Percentiles rank a stretch among this genome's conserved stretches.
Conservation (phyloP, 768 basidiomycete genomes). For the Boletus rex-veris region DNA sequence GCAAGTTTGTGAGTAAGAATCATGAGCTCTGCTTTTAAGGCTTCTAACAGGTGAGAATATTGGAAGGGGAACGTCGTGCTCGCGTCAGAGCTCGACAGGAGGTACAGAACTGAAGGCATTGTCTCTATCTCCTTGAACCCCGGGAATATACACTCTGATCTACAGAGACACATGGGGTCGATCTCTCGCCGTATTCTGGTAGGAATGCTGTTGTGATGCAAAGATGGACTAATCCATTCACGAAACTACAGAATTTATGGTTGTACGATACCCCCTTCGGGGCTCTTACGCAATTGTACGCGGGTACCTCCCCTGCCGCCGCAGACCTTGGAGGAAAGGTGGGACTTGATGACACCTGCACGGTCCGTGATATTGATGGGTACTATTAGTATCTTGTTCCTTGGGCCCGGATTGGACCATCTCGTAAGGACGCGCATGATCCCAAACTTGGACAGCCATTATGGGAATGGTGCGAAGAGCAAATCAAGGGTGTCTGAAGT, state of each 20-base stretch:
- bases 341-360: background rate
- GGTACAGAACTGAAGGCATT: slow-evolving; percentile 46
- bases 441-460: too few species aligned
- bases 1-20: slow-evolving; percentile 41
- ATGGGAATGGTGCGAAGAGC: too few species aligned
- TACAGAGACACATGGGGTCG: slow-evolving; percentile 23
- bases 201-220: background rate
- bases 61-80: slow-evolving; percentile 43
- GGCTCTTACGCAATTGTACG: slow-evolving; percentile 43
- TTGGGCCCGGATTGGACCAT: too few species aligned
- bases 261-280: slow-evolving; percentile 32
- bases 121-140: slow-evolving; percentile 46
- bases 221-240: slow-evolving; percentile 12
- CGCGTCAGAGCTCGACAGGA: slow-evolving; percentile 43
- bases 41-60: background rate
- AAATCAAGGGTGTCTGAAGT: too few species aligned
- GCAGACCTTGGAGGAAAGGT: slow-evolving; percentile 42
- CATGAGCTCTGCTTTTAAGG: background rate
- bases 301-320: slow-evolving; percentile 40
- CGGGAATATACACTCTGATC: slow-evolving; percentile 35
- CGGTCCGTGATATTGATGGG: too few species aligned
- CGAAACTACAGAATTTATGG: slow-evolving; percentile 8
- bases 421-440: too few species aligned
- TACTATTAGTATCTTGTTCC: too few species aligned
- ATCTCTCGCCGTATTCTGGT: slow-evolving; percentile 9